Evolutionary conservation across 1,284 basidiomycete species (phyloP), one percentile per base, ranked within the genome.

Genomic region (Fomitiporia mediterranea): DNA sequence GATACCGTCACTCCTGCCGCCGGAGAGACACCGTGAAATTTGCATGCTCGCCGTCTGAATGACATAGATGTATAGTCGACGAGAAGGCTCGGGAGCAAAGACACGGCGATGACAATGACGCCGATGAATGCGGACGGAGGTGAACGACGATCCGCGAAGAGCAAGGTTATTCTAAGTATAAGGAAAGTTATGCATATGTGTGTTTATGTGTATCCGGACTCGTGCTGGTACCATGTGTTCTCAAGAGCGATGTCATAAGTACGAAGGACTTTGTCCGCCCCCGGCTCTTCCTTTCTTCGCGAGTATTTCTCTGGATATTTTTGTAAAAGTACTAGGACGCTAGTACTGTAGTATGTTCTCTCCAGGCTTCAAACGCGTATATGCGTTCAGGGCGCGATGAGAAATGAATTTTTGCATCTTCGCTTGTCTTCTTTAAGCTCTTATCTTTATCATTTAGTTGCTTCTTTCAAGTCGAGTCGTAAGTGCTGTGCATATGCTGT

Each of bases 181-280:
- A 80, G 60, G 74, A 75, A 32, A 46, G 27, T 34, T 6, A 6
- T 34, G 32, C 13, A 34, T 34, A 13, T 34, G 63, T 82, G 1
- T 86, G 86, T 37, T 62, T 86, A 84, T 66, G 79, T 81, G 70
- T 86, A 84, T 66, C 80, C 3, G 23, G 39, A 35, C 34, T 35
- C 7, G 7, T 35, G 7, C 39, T n/a, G n/a, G 17, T 7, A 19
- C n/a, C 2, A 42, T 17, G 2, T 17, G 39, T 15, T 17, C n/a
- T n/a, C 34, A 80, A 61, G n/a, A n/a, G 81, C 81, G 64, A 74
- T 78, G 57, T 83, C 81, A 46, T 83, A 81, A 57, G 83, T 15
- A 19, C 83, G 55, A 82, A 84, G 72, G 80, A 81, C 63, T 62
- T 74, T 70, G 49, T 49, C 28, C 53, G 19, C 30, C 39, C 28